phyloP scores from a whole-genome alignment of 1,284 basidiomycete species.

The Tremellales sp. region DNA sequence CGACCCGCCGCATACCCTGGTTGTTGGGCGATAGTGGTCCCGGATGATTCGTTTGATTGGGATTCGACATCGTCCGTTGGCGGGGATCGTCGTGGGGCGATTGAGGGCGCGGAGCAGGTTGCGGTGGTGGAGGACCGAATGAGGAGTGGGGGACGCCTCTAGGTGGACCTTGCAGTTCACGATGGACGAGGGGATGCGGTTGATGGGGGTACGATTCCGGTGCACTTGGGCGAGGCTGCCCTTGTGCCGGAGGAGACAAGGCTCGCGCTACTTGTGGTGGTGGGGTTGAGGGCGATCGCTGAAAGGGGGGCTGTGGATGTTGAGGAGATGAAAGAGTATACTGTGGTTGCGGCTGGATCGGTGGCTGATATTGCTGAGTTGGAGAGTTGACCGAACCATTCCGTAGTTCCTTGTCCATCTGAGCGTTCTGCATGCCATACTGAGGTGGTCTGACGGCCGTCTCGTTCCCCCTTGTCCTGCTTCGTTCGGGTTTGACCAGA shows the following conservation, averaged over 20 bases:
- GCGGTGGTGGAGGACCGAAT: slow-evolving; percentile 27
- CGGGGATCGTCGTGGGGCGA: slow-evolving; percentile 6
- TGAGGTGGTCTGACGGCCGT: slow-evolving; percentile 80
- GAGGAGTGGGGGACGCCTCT: slow-evolving; percentile 31
- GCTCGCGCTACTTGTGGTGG: slow-evolving; percentile 15
- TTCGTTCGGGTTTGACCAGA: slow-evolving; percentile 44
- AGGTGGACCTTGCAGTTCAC: slow-evolving; percentile 16
- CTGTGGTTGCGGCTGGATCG: slow-evolving; percentile 4
- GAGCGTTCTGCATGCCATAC: slow-evolving; percentile 88
- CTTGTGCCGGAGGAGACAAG: slow-evolving; percentile 15
- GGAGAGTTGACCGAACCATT: slow-evolving; percentile 6
- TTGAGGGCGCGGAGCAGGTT: neutral
- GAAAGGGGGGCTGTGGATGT: slow-evolving; percentile 10
- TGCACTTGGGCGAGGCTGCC: neutral
- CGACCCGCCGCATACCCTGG: slow-evolving; percentile 25
- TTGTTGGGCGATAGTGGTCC: slow-evolving; percentile 4
- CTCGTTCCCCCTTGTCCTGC: slow-evolving; percentile 63
- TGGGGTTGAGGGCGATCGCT: slow-evolving; percentile 14
- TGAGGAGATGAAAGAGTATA: slow-evolving; percentile 1
- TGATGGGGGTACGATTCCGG: slow-evolving; percentile 8
- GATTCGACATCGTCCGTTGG: slow-evolving; percentile 26
- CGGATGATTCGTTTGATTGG: slow-evolving; percentile 6
- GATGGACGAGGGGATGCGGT: slow-evolving; percentile 1
- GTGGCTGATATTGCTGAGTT: no score
- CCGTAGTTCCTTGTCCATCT: slow-evolving; percentile 73